Evolutionary conservation across 768 basidiomycete species (phyloP), one percentile per base, ranked within the genome.

Genomic region (Steccherinum ochraceum): DNA sequence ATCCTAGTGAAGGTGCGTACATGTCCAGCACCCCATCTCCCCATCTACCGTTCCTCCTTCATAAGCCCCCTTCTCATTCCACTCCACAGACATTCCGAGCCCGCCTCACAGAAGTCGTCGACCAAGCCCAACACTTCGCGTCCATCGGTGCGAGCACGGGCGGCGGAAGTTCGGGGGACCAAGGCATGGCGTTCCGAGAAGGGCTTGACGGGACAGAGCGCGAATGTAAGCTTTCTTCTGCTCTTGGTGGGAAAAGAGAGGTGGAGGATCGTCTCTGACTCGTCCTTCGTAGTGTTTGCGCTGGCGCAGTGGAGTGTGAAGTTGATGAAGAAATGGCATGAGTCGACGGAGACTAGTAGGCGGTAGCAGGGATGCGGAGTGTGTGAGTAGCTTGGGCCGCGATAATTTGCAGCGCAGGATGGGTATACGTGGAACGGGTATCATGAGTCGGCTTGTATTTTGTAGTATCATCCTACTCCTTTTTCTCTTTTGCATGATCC

Each of bases 161-260:
- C 3, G 76, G 77, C 2, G 70, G 77, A 3, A 64, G 73, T 11
- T 70, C 72, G 5, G 79, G 76, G 12, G 83, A 86, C 55, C 63
- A 70, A 1, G 81, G 89, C 4, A 84, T 87, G 56, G 70, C 78
- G 12, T 97, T 97, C 61, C 74, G 91, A 56, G 93, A 95, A 65
- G 94, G 93, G 1, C 77, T 97, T 53, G 93, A 97, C 50, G 82
- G 79, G n/a, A 90, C 89, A 12, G 93, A 97, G 64, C 78, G 94
- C 56, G 92, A 95, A 73, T 58, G 93, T 95, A 64, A 75, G 84
- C 46, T 46, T 7, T 46, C 27, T 43, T 26, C 19, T 18, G 16
- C 5, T 43, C 24, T 25, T 12, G 21, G 44, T 40, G 23, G 43
- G 19, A 43, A n/a, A 5, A n/a, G n/a, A 19, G 7, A 19, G 7